Percentiles rank a stretch among this genome's conserved stretches.
phyloP scores from a whole-genome alignment of 768 basidiomycete species.

The Coprinopsis strossmayeri region DNA sequence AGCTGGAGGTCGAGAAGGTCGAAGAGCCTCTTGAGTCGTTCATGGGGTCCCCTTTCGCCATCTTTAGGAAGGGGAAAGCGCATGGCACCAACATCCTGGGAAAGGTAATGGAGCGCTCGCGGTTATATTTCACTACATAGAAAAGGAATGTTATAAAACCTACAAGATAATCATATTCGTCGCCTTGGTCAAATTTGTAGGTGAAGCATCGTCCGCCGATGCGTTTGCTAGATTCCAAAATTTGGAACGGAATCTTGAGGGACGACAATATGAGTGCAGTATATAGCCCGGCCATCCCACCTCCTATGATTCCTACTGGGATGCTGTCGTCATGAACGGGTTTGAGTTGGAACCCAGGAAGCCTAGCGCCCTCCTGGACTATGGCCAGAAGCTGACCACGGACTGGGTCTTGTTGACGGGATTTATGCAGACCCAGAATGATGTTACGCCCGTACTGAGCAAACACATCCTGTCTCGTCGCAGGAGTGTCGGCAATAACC shows the following conservation, averaged over 20 bases:
- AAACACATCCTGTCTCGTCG: no score
- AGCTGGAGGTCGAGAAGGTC: constrained; percentile 1
- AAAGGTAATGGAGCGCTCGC: no score
- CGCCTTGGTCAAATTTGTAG: constrained; percentile 26
- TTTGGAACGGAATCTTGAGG: constrained; percentile 35
- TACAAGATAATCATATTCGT: constrained; percentile 30
- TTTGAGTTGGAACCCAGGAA: background rate
- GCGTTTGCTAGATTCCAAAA: constrained; percentile 36
- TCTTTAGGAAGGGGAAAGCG: constrained; percentile 22
- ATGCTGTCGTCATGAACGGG: background rate
- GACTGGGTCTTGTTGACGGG: no score
- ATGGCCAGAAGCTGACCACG: no score
- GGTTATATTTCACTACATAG: background rate
- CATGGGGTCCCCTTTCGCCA: background rate
- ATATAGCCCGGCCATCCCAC: constrained; percentile 8
- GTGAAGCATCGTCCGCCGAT: constrained; percentile 40
- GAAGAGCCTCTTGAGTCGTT: constrained; percentile 5
- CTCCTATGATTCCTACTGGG: constrained; percentile 7
- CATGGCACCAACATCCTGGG: constrained; percentile 36
- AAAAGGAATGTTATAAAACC: constrained; percentile 6
- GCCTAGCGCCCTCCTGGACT: background rate
- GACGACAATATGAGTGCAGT: constrained; percentile 38
- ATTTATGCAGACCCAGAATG: no score
- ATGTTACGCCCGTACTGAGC: no score
- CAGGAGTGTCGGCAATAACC: no score